These are phyloP conservation scores for Saposhnikovia divaricata DNA, from an alignment of 129 eudicot species.

Conservation along the genomic window DNA sequence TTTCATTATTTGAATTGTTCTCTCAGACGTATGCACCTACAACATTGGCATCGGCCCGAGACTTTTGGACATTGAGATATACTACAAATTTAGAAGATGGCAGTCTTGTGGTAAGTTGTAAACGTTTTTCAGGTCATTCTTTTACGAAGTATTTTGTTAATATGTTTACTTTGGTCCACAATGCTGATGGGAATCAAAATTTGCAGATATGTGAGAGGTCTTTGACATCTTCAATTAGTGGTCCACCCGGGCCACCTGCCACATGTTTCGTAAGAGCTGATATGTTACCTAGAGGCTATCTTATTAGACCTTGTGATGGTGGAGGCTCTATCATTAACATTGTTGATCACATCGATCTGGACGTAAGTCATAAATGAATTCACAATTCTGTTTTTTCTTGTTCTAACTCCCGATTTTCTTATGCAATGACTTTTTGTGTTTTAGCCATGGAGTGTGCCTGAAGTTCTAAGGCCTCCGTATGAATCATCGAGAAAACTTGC, in stretches of 20 bases:
- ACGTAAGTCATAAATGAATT: slow-evolving; percentile 33
- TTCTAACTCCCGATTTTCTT: background rate
- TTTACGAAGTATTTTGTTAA: background rate
- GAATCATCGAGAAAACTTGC: slow-evolving; percentile 87
- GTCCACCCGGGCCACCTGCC: slow-evolving; percentile 55
- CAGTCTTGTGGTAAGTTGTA: slow-evolving; percentile 66
- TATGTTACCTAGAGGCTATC: slow-evolving; percentile 81
- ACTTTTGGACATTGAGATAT: slow-evolving; percentile 86
- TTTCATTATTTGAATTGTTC: background rate
- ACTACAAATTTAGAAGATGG: slow-evolving; percentile 82
- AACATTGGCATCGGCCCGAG: slow-evolving; percentile 80
- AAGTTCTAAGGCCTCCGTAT: slow-evolving; percentile 77
- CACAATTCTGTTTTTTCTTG: background rate
- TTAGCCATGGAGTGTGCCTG: slow-evolving; percentile 87
- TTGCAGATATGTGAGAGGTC: slow-evolving; percentile 83
- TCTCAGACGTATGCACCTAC: slow-evolving; percentile 73
- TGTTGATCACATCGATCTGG: slow-evolving; percentile 76
- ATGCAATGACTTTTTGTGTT: background rate
- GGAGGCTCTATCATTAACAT: slow-evolving; percentile 82
- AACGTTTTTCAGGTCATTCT: background rate
- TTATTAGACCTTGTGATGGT: slow-evolving; percentile 88
- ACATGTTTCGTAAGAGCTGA: slow-evolving; percentile 68
- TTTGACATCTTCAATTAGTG: slow-evolving; percentile 62
- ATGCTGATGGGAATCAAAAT: background rate
- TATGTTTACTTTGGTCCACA: background rate